phyloP scores from a whole-genome alignment of 352 stramenopile genomes.

The Phytophthora sojae region DNA sequence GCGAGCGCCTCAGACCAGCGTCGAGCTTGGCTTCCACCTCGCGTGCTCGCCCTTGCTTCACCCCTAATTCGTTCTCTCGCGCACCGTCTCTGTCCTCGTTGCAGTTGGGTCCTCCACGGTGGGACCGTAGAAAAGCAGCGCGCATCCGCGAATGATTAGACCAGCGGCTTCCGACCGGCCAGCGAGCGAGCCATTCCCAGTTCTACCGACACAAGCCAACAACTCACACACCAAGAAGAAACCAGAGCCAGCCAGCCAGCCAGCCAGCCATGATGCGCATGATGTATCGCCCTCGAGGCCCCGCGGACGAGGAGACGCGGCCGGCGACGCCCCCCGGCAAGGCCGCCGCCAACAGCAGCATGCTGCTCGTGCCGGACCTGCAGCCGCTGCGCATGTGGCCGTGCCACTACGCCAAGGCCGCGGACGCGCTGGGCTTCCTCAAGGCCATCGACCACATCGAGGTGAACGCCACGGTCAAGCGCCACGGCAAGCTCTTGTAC shows the following conservation, averaged over 20 bases:
- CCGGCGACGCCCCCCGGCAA: slow-evolving; percentile 28
- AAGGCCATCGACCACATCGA: slow-evolving; percentile 51
- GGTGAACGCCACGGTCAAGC: slow-evolving; percentile 42
- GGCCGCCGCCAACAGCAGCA: slow-evolving; percentile 20
- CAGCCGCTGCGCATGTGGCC: slow-evolving; percentile 53
- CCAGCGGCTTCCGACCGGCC: too few relatives aligned
- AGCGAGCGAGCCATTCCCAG: slow-evolving; percentile 19
- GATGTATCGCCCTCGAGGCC: slow-evolving; percentile 24
- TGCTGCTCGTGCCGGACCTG: slow-evolving; percentile 42
- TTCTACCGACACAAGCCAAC: slow-evolving; percentile 8
- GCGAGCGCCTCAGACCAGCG: not conserved
- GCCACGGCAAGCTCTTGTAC: slow-evolving; percentile 42
- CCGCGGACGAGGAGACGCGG: slow-evolving; percentile 16
- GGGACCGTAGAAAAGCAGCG: slow-evolving; percentile 28
- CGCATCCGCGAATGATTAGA: slow-evolving; percentile 23
- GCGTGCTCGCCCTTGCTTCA: not conserved
- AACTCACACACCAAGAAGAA: too few relatives aligned
- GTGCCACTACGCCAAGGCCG: slow-evolving; percentile 48
- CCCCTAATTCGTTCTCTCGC: slow-evolving; percentile 1
- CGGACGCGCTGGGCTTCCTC: slow-evolving; percentile 47
- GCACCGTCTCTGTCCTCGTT: slow-evolving; percentile 18
- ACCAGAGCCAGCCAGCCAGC: not conserved
- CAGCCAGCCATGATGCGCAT: slow-evolving; percentile 22
- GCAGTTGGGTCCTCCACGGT: slow-evolving; percentile 24
- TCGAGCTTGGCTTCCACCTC: not conserved